Base-by-base conservation (phyloP, 805 yeast genomes). In the Debaryomyces prosopidis region DNA sequence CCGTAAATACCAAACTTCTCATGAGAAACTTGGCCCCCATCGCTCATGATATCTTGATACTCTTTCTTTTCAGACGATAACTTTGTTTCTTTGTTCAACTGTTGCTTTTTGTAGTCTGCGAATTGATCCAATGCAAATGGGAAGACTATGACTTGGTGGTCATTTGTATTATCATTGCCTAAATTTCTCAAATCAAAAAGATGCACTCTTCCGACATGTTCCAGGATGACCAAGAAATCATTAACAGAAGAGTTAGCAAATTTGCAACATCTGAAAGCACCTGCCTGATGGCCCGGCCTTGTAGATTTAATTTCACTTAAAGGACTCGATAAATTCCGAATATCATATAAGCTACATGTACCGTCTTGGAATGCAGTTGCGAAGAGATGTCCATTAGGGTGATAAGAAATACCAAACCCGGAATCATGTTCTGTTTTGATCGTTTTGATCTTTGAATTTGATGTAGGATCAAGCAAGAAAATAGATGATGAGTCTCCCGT, bases 341-440 rank as follows among this genome's bases (percentile, higher is more conserved):
- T 61, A 63, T 91, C 98, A 60, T 84, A 91, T 7, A 91, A 66
- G 50, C 83, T 71, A 48, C 92, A 83, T 16, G 80, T 69, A 5
- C 98, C 98, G 59, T 87, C 90, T 65, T 91, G 96, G 62, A 89
- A 89, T 18, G 90, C 84, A 0, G 87, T 82, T 1, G 94, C 83
- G 60, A 91, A 86, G 50, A 82, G 75, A 42, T 74, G 54, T 16
- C 92, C 96, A 37, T 88, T 83, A n/a, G 84, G 78, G 48, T 85
- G 84, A 68, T 84, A 90, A 23, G 86, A 79, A 0, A 88, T 82
- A 4, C 96, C 90, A 59, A 90, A 88, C 2, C 96, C 97, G 38
- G 85, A 79, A 53, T 87, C 96, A 46, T 85, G 82, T 2, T 70
- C 63, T 0, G 92, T 83, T 45, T 70, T 73, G 42, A 81, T 71